A percentile compares a stretch with the other conserved stretches of the same genome.
phyloP scores from a whole-genome alignment of 1,284 basidiomycete species.

The Dichomitus squalens region DNA sequence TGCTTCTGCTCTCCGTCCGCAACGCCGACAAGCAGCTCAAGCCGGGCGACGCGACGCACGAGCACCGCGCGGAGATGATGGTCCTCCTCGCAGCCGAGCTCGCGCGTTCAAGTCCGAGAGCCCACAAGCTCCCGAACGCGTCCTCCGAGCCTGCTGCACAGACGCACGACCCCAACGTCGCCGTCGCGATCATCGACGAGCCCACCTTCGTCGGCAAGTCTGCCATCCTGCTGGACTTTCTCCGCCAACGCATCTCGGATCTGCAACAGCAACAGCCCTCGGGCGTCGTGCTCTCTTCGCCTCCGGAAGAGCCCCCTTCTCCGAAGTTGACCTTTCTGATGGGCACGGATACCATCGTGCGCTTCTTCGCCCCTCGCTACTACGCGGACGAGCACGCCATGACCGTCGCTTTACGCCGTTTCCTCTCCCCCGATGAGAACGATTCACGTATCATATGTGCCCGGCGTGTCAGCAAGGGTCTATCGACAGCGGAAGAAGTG shows the following conservation, averaged over 20 bases:
- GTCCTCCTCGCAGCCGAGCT: constrained; percentile 59
- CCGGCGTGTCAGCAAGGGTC: constrained; percentile 42
- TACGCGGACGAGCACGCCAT: constrained; percentile 65
- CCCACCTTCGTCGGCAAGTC: constrained; percentile 92
- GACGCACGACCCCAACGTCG: constrained; percentile 51
- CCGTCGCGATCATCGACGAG: constrained; percentile 83
- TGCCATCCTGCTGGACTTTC: constrained; percentile 54
- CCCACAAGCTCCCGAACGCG: too few species aligned
- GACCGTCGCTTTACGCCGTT: constrained; percentile 53
- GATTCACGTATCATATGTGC: constrained; percentile 78
- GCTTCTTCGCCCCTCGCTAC: constrained; percentile 82
- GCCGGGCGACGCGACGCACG: constrained; percentile 70
- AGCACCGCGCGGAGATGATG: constrained; percentile 87
- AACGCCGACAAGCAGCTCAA: constrained; percentile 89
- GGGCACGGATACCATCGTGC: constrained; percentile 88
- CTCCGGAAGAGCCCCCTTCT: background rate
- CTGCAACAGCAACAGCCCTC: background rate
- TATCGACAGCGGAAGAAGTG: constrained; percentile 27
- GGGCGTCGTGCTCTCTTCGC: background rate
- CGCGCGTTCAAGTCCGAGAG: too few species aligned
- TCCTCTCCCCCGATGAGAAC: constrained; percentile 63
- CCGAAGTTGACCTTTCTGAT: constrained; percentile 38
- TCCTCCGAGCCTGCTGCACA: background rate
- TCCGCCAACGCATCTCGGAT: constrained; percentile 38
- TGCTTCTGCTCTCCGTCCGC: constrained; percentile 84